Percentiles rank a stretch among this genome's conserved stretches.
Conservation (phyloP, 176 grass and related monocot genomes). For the Secale cereale region DNA sequence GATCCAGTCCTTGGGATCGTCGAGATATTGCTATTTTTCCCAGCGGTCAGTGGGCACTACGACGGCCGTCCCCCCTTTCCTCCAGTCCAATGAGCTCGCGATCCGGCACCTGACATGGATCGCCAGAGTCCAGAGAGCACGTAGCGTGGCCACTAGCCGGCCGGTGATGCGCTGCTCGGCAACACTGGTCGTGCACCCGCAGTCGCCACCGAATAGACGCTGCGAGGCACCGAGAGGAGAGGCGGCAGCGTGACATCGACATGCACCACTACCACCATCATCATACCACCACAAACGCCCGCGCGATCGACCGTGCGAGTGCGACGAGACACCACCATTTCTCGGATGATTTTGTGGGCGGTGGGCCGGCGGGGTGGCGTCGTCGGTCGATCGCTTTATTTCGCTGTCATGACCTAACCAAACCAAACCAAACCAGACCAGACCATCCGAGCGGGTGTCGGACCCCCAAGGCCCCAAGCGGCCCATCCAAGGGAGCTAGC, state of each 20-base stretch:
- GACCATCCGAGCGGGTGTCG: background rate
- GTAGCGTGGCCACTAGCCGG: background rate
- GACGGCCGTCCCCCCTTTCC: too few species aligned
- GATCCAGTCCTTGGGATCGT: background rate
- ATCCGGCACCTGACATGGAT: background rate
- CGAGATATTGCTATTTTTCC: background rate
- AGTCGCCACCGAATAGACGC: background rate
- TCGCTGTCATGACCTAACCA: conserved; percentile 36
- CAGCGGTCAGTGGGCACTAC: background rate
- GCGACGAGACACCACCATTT: conserved; percentile 18
- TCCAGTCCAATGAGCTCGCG: background rate
- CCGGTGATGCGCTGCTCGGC: background rate
- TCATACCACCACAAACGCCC: background rate
- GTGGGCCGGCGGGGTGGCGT: background rate
- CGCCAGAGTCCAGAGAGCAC: background rate
- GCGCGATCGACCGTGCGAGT: background rate
- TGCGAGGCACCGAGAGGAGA: background rate
- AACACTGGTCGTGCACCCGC: background rate
- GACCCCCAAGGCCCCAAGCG: conserved; percentile 22
- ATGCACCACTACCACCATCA: background rate
- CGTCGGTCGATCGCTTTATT: conserved; percentile 15
- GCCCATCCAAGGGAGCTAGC: background rate
- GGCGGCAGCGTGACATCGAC: background rate
- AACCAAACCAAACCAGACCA: background rate
- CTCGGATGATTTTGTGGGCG: background rate